Percentiles rank a stretch among this genome's conserved stretches.
phyloP scores from a whole-genome alignment of 306 rosid genomes.

The Trifolium dubium region DNA sequence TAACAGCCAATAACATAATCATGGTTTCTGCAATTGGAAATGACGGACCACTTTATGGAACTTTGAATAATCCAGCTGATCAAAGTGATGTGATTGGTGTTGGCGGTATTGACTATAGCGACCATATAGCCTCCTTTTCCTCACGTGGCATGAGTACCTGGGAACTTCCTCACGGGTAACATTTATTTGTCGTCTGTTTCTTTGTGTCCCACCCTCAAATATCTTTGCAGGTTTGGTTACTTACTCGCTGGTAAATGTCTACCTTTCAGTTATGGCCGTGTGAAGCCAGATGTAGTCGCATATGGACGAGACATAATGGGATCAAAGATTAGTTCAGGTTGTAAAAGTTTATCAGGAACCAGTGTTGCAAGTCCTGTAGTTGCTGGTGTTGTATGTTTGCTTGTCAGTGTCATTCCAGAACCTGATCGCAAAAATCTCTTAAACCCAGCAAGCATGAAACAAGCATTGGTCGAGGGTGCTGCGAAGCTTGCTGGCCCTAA shows the following conservation, averaged over 20 bases:
- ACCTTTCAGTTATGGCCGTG: constrained; percentile 80
- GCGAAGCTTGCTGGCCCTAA: constrained; percentile 86
- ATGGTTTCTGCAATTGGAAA: constrained; percentile 99
- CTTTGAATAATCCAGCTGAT: constrained; percentile 97
- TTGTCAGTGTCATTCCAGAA: constrained; percentile 91
- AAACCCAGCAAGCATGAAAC: constrained; percentile 99
- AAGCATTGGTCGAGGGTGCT: constrained; percentile 98
- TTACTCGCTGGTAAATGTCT: constrained; percentile 18
- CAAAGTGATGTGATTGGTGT: constrained; percentile 97
- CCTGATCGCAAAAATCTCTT: constrained; percentile 62
- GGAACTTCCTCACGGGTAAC: constrained; percentile 98
- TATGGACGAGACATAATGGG: constrained; percentile 99
- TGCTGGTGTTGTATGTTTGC: constrained; percentile 96
- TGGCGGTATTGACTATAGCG: constrained; percentile 97
- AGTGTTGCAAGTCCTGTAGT: constrained; percentile 99
- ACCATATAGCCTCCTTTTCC: constrained; percentile 98
- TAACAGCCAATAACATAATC: constrained; percentile 92
- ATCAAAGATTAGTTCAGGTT: constrained; percentile 90
- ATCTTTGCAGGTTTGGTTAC: constrained; percentile 35
- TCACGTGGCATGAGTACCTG: constrained; percentile 99
- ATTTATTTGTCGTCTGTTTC: constrained; percentile 1
- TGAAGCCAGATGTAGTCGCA: constrained; percentile 97
- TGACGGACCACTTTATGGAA: constrained; percentile 98
- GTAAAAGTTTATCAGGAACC: constrained; percentile 97
- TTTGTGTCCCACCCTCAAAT: constrained; percentile 2